Evolutionary conservation across 495 filamentous ascomycete genomes (phyloP).

Genomic region (Daldinia decipiens): DNA sequence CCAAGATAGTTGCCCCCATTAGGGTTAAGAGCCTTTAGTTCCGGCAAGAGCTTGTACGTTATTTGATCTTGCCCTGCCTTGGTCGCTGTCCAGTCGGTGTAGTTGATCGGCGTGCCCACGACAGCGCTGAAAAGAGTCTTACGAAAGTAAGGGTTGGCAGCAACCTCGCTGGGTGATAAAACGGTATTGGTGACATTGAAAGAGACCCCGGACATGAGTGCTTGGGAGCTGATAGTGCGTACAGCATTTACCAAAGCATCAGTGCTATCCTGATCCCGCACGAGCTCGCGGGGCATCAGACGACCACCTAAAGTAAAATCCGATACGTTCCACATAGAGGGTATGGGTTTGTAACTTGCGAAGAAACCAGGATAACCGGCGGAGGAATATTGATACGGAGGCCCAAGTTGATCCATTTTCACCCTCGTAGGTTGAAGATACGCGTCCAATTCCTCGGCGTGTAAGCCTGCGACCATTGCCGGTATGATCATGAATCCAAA

Average conservation of each 20-base stretch:
- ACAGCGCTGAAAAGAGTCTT: neutral
- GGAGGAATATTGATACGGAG: no score
- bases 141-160: neutral
- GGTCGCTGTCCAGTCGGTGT: neutral
- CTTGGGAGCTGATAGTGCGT: neutral
- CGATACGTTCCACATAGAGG: no score
- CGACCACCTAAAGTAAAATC: neutral
- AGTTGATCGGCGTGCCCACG: neutral
- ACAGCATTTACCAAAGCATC: neutral
- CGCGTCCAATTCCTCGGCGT: no score
- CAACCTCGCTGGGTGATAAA: neutral
- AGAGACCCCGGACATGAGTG: neutral
- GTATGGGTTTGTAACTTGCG: no score
- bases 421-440: no score
- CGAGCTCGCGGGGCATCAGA: neutral
- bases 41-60: neutral
- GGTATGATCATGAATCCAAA: no score
- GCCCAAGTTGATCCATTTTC: no score
- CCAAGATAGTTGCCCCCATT: neutral
- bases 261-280: neutral
- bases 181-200: neutral
- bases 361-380: no score
- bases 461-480: no score
- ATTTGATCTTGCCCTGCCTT: neutral
- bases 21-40: neutral